Evolutionary conservation across 106 monocot species (phyloP).

Genomic region (Dendrobium nobile): DNA sequence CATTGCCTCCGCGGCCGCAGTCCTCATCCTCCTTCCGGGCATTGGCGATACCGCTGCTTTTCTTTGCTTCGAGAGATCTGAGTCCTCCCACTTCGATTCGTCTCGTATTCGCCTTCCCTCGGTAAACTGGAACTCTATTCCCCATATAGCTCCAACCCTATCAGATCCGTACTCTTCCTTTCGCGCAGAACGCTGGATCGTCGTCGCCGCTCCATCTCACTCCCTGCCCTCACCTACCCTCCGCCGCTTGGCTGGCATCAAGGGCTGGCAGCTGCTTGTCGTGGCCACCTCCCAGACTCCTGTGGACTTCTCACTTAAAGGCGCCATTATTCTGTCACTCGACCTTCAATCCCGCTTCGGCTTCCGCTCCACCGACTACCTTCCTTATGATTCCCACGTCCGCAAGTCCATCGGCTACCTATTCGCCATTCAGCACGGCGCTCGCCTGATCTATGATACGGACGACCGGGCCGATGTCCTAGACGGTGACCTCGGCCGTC

Average conservation of each 20-base stretch:
- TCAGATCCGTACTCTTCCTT: slow-evolving; percentile 13
- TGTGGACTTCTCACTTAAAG: slow-evolving; percentile 61
- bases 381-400: slow-evolving; percentile 51
- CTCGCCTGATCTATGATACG: slow-evolving; percentile 73
- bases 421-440: slow-evolving; percentile 85
- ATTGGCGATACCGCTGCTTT: slow-evolving; percentile 15
- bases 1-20: slow-evolving; percentile 10
- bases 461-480: slow-evolving; percentile 77
- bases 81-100: slow-evolving; percentile 8
- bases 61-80: slow-evolving; percentile 21
- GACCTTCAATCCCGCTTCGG: slow-evolving; percentile 75
- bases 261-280: slow-evolving; percentile 81
- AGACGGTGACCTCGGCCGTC: slow-evolving; percentile 39
- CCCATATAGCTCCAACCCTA: not conserved
- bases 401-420: slow-evolving; percentile 71
- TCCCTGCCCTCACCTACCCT: slow-evolving; percentile 23
- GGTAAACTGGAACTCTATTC: slow-evolving; percentile 15
- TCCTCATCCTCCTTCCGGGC: slow-evolving; percentile 7
- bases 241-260: slow-evolving; percentile 37
- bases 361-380: slow-evolving; percentile 47
- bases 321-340: slow-evolving; percentile 77
- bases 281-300: slow-evolving; percentile 68
- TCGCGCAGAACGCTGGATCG: slow-evolving; percentile 22
- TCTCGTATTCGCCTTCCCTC: slow-evolving; percentile 8
- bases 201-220: slow-evolving; percentile 9